Conservation (phyloP, 768 basidiomycete genomes). For the Macrolepiota fuliginosa region DNA sequence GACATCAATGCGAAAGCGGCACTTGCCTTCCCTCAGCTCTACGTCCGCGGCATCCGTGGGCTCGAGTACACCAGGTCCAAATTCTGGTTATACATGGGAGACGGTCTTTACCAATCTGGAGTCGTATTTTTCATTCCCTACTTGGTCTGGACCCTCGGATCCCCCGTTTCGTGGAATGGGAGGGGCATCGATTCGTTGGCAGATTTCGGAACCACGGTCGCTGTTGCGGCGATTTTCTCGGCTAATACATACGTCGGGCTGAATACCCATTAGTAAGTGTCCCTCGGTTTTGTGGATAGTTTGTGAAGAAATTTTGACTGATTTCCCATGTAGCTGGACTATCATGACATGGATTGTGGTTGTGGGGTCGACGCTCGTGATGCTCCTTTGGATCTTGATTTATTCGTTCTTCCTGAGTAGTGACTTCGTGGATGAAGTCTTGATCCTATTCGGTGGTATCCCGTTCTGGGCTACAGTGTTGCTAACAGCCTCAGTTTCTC, state of each 20-base stretch:
- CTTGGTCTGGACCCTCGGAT: conserved; percentile 63
- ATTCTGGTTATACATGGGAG: conserved; percentile 95
- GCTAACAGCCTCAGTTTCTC: conserved; percentile 64
- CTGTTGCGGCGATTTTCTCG: conserved; percentile 81
- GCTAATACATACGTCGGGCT: conserved; percentile 91
- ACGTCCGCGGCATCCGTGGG: conserved; percentile 90
- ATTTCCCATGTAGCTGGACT: conserved; percentile 59
- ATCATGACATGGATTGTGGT: conserved; percentile 82
- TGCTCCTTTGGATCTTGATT: conserved; percentile 84
- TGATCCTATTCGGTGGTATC: conserved; percentile 71
- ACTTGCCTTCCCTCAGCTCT: conserved; percentile 93
- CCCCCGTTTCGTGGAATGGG: conserved; percentile 73
- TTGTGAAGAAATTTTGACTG: no score
- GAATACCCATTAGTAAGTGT: conserved; percentile 83
- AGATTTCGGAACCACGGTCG: conserved; percentile 92
- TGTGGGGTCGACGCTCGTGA: conserved; percentile 74
- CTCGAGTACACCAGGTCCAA: conserved; percentile 88
- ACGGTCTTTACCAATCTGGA: conserved; percentile 90
- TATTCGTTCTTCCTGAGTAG: conserved; percentile 79
- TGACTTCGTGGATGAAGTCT: conserved; percentile 72
- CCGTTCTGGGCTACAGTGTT: conserved; percentile 84
- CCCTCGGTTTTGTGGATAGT: conserved; percentile 18
- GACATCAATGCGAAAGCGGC: conserved; percentile 90
- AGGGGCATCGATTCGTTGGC: conserved; percentile 73
- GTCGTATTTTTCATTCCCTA: conserved; percentile 88